Conservation (phyloP, 495 filamentous ascomycete species). For the Paragyromitra xinjiangensis region DNA sequence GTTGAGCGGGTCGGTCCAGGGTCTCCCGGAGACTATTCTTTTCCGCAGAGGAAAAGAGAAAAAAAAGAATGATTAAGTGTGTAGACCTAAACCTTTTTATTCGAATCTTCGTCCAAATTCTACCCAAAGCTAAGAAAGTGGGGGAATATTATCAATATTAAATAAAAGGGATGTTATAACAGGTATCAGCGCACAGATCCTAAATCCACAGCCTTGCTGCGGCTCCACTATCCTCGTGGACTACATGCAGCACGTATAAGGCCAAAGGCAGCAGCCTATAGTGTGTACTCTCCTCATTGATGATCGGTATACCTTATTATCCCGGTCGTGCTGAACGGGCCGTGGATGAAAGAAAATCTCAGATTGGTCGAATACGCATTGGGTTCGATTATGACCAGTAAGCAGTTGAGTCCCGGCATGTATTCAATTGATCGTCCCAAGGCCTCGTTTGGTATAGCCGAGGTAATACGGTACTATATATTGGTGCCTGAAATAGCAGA, state of each 20-base stretch:
- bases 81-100: background rate
- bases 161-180: background rate
- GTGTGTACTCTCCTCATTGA: background rate
- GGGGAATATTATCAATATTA: background rate
- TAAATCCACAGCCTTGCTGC: constrained; percentile 11
- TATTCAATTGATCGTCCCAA: too few species aligned
- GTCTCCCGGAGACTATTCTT: background rate
- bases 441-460: too few species aligned
- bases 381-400: too few species aligned
- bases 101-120: background rate
- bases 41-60: background rate
- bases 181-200: background rate
- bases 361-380: too few species aligned
- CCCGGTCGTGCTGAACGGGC: too few species aligned
- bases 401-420: too few species aligned
- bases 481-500: too few species aligned
- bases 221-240: background rate
- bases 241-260: background rate
- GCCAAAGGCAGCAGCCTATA: constrained; percentile 2
- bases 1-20: too few species aligned
- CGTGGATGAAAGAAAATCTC: too few species aligned
- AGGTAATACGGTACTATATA: too few species aligned
- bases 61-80: background rate
- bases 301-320: too few species aligned
- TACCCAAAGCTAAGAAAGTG: background rate